Conservation (phyloP, 2,329 filamentous ascomycete species). For the Boeremia exigua region DNA sequence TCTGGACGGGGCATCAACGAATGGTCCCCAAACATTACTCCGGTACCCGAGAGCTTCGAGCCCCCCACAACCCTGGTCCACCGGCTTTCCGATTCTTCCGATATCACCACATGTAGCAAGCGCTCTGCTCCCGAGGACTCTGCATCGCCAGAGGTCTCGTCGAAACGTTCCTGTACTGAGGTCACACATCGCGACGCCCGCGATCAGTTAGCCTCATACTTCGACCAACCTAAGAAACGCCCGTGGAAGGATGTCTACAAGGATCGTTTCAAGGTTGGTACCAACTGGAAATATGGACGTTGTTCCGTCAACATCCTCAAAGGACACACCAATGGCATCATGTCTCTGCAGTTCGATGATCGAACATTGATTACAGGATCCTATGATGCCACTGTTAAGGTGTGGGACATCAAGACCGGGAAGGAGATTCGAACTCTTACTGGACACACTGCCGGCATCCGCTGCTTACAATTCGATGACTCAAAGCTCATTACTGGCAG, state of each 20-base stretch:
- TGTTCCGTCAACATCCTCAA: conserved; percentile 84
- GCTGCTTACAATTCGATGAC: conserved; percentile 91
- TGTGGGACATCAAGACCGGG: conserved; percentile 92
- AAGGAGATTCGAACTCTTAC: conserved; percentile 82
- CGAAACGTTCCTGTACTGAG: conserved; percentile 46
- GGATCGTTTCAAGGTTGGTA: conserved; percentile 92
- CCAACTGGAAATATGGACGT: conserved; percentile 95
- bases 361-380: conserved; percentile 91
- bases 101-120: conserved; percentile 32
- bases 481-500: conserved; percentile 89
- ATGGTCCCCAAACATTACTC: conserved; percentile 59
- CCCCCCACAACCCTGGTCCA: conserved; percentile 19
- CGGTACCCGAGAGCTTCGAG: conserved; percentile 48
- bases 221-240: conserved; percentile 58
- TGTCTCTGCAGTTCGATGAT: conserved; percentile 81
- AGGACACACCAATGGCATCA: conserved; percentile 87
- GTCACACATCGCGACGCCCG: conserved; percentile 14
- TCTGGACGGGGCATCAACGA: conserved; percentile 64
- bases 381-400: conserved; percentile 93
- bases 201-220: conserved; percentile 54
- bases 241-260: conserved; percentile 98
- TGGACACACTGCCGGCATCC: conserved; percentile 83
- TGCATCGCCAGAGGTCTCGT: conserved; percentile 31
- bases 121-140: conserved; percentile 35
- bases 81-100: conserved; percentile 20